Conservation (phyloP, 163 green algal species). For the Chlamydomonas reinhardtii region DNA sequence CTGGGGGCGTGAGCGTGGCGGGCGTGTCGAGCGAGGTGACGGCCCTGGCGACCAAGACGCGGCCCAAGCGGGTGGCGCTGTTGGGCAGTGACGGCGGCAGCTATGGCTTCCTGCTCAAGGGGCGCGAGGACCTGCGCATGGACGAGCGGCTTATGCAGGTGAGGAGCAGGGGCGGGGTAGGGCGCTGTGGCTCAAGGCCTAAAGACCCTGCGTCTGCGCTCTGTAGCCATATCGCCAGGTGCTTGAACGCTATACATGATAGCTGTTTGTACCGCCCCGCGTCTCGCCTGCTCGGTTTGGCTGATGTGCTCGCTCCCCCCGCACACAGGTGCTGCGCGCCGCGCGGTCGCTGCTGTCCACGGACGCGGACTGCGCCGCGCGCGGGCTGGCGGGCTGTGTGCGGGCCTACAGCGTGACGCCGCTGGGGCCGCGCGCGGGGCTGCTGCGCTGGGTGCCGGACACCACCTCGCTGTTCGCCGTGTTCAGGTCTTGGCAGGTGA, state of each 20-base stretch:
- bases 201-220: too few relatives aligned
- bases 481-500: constrained; percentile 79
- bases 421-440: constrained; percentile 75
- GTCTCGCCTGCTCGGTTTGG: too few relatives aligned
- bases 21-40: constrained; percentile 56
- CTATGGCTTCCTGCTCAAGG: constrained; percentile 91
- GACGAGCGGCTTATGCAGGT: constrained; percentile 92
- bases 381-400: constrained; percentile 22
- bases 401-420: constrained; percentile 85
- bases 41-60: constrained; percentile 89
- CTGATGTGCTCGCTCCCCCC: background rate
- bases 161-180: background rate
- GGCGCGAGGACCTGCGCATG: constrained; percentile 88
- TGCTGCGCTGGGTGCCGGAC: constrained; percentile 89
- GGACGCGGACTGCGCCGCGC: constrained; percentile 20
- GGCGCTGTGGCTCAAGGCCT: too few relatives aligned
- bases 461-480: constrained; percentile 82
- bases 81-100: constrained; percentile 80
- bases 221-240: too few relatives aligned
- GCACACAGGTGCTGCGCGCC: constrained; percentile 65
- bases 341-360: constrained; percentile 61
- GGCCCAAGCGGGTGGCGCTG: constrained; percentile 87
- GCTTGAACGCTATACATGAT: too few relatives aligned
- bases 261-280: too few relatives aligned
- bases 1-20: constrained; percentile 61